Conservation (phyloP, 2,329 filamentous ascomycete species). For the Falciphora oryzae region DNA sequence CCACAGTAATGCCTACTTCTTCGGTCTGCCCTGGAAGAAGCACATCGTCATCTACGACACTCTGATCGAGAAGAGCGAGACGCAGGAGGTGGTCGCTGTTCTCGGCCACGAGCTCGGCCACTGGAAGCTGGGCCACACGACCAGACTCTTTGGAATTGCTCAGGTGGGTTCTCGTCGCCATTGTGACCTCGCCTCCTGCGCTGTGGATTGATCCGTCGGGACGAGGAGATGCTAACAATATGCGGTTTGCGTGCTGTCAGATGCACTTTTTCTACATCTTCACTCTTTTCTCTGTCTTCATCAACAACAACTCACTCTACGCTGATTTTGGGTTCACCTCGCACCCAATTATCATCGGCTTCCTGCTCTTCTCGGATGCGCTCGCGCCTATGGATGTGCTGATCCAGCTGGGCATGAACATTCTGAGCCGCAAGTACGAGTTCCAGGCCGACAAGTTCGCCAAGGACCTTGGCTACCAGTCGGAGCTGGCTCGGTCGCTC, state of each 20-base stretch:
- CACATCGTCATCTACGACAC: slow-evolving; percentile 99
- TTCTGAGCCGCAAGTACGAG: slow-evolving; percentile 89
- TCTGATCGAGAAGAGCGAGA: slow-evolving; percentile 88
- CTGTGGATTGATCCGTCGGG: neutral
- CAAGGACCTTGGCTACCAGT: slow-evolving; percentile 72
- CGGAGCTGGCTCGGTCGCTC: slow-evolving; percentile 77
- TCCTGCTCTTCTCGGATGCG: slow-evolving; percentile 96
- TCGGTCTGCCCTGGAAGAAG: slow-evolving; percentile 98
- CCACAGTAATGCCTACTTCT: slow-evolving; percentile 90
- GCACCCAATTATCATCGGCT: slow-evolving; percentile 91
- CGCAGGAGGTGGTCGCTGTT: slow-evolving; percentile 89
- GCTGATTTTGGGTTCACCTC: slow-evolving; percentile 84
- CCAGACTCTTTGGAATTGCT: slow-evolving; percentile 79
- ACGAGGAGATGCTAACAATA: slow-evolving; percentile 23
- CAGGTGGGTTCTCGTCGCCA: slow-evolving; percentile 49
- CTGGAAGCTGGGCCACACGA: slow-evolving; percentile 95
- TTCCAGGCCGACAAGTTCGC: slow-evolving; percentile 95
- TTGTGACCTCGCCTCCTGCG: neutral
- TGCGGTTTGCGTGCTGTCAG: slow-evolving; percentile 35
- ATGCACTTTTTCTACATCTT: slow-evolving; percentile 97
- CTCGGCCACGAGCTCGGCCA: slow-evolving; percentile 94
- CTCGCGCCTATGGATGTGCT: slow-evolving; percentile 90
- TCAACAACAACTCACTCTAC: slow-evolving; percentile 91
- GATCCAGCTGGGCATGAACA: slow-evolving; percentile 92
- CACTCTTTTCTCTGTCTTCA: slow-evolving; percentile 91